Evolutionary conservation across 2,329 filamentous ascomycete species (phyloP).

Genomic region (Fusarium sp.): DNA sequence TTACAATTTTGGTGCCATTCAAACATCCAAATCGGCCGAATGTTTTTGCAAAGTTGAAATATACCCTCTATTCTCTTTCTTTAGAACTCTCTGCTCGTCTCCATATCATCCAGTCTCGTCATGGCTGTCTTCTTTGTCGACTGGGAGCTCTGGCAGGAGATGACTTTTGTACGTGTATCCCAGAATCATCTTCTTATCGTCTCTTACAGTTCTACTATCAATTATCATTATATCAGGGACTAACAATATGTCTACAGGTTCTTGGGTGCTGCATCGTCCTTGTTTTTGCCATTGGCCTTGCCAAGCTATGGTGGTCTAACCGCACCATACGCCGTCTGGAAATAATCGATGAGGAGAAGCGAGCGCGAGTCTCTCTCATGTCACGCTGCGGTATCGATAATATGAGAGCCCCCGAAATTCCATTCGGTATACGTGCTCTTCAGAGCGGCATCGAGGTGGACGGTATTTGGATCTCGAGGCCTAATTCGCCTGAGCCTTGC

Average conservation of each 20-base stretch:
- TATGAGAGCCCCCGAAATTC: constrained; percentile 68
- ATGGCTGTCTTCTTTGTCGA: constrained; percentile 68
- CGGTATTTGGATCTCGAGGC: constrained; percentile 80
- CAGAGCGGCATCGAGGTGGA: constrained; percentile 86
- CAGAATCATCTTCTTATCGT: background rate
- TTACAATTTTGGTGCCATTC: constrained; percentile 31
- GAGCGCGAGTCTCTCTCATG: constrained; percentile 63
- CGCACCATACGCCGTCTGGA: constrained; percentile 67
- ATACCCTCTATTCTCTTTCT: constrained; percentile 1
- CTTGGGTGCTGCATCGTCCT: constrained; percentile 76
- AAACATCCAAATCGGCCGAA: constrained; percentile 7
- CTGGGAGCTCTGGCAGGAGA: constrained; percentile 89
- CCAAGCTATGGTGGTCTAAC: constrained; percentile 74
- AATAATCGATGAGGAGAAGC: constrained; percentile 74
- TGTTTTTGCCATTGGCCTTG: constrained; percentile 75
- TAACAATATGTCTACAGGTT: constrained; percentile 61
- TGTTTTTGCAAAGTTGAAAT: constrained; percentile 20
- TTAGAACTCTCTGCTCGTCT: background rate
- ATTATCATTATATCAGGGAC: background rate
- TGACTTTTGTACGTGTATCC: constrained; percentile 79
- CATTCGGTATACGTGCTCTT: constrained; percentile 87
- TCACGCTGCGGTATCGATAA: constrained; percentile 63
- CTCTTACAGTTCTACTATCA: background rate
- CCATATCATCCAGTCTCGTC: constrained; percentile 17
- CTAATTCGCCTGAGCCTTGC: constrained; percentile 53